Evolutionary conservation across 73 alveolate species (phyloP), one percentile per base, ranked within the genome.

Genomic region (Paramecium biaurelia): DNA sequence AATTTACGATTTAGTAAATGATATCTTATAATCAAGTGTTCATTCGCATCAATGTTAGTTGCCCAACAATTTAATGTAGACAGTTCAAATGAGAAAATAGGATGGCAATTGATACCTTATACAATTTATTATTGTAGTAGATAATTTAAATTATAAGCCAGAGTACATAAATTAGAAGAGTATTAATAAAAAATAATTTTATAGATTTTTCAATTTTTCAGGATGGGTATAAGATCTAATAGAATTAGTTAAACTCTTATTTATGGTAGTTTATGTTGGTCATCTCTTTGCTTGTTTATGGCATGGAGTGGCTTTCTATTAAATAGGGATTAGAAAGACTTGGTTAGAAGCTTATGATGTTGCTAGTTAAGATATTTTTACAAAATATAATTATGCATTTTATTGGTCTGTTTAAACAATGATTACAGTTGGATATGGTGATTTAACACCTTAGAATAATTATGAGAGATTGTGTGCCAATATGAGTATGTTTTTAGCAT

Each of bases 341-440:
- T 95, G 98, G 96, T 34, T 95, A 15, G 56, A 53, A 21, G 34
- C 24, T 23, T 38, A 86, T 2, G 76, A 92, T 14, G 32, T 95
- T 14, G 84, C 32, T 1, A 76, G 47, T 57, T 85, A 42, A 5
- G 89, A 38, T 21, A 74, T 42, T 34, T 15, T 26, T 1, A 92
- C 76, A 24, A 35, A 59, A 38, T 96, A 96, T 67, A 63, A 94
- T 7, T 56, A 93, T 21, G 63, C 96, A 2, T 43, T 94, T 5
- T 96, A 95, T 92, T 96, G 95, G 94, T 96, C 98, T 11, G 92
- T 95, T 35, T 32, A 95, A 21, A 96, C 99, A 0, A 96, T 96
- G 97, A 93, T 97, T 20, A 94, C 98, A 20, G 96, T 96, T 7
- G 99, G 99, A 8, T 96, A 95, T 92, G 99, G 99, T 67, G 99